Conservation (phyloP, 768 basidiomycete genomes). For the Tulasnella sp. region DNA sequence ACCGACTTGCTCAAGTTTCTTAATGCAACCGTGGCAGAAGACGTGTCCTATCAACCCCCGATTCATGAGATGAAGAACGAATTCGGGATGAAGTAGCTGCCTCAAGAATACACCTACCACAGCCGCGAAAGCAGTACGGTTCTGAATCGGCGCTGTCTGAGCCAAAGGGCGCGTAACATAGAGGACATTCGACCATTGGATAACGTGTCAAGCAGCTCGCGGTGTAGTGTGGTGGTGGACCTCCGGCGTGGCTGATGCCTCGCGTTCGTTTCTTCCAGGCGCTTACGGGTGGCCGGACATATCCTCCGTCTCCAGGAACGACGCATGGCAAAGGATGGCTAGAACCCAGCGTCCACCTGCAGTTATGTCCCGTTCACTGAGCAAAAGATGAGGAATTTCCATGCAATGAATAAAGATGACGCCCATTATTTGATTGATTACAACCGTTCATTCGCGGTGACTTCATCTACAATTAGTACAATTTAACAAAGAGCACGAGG, state of each 20-base stretch:
- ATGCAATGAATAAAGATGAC: not conserved
- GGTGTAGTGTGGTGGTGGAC: not conserved
- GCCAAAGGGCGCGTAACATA: not conserved
- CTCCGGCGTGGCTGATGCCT: not conserved
- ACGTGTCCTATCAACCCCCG: not conserved
- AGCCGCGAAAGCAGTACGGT: not conserved
- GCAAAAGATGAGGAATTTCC: not conserved
- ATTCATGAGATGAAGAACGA: not conserved
- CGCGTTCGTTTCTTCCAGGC: not conserved
- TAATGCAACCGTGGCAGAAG: not conserved
- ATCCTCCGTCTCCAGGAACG: too few relatives aligned
- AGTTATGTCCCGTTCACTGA: not conserved
- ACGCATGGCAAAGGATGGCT: too few relatives aligned
- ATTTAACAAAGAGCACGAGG: not conserved
- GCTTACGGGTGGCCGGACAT: not conserved
- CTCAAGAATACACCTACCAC: not conserved
- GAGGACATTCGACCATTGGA: not conserved
- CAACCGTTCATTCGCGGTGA: slow-evolving; percentile 8
- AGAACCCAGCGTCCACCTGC: too few relatives aligned
- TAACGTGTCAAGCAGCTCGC: not conserved
- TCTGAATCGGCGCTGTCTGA: not conserved
- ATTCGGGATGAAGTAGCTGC: too few relatives aligned
- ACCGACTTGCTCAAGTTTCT: not conserved
- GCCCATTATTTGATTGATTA: not conserved
- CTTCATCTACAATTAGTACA: slow-evolving; percentile 12